Evolutionary conservation across 1,284 basidiomycete species (phyloP).

Genomic region (Leccinum angustisporum): DNA sequence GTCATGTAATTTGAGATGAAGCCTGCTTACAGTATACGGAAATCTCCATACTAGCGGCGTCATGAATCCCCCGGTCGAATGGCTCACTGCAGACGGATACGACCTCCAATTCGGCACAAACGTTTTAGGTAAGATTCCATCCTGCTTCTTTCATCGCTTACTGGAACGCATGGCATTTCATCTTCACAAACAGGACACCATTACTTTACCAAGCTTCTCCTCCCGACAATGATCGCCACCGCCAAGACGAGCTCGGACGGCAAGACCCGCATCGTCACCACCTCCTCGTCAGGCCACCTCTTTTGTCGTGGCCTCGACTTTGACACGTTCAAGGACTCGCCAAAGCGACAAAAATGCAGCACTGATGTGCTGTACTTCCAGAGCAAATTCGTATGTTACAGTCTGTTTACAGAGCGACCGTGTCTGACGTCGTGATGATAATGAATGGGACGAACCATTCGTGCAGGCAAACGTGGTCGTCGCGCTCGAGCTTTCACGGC

Average conservation of each 20-base stretch:
- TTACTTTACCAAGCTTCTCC: background rate
- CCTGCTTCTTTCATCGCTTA: background rate
- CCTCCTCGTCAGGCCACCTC: background rate
- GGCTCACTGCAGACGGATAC: background rate
- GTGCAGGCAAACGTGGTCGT: slow-evolving; percentile 11
- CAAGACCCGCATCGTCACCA: background rate
- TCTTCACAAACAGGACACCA: background rate
- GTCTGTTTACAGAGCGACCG: background rate
- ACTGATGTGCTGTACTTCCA: slow-evolving; percentile 40
- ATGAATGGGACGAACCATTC: background rate
- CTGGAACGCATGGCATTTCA: background rate
- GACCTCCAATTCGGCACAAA: background rate
- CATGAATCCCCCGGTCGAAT: background rate
- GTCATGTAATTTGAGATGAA: background rate
- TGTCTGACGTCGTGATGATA: background rate
- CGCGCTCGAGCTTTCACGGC: slow-evolving; percentile 23
- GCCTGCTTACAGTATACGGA: background rate
- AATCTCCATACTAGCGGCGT: background rate
- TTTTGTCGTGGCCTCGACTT: slow-evolving; percentile 39
- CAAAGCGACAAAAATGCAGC: slow-evolving; percentile 31
- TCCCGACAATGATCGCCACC: background rate
- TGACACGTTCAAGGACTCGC: slow-evolving; percentile 39
- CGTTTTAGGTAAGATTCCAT: background rate
- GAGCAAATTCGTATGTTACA: slow-evolving; percentile 39
- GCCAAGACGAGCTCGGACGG: background rate